Evolutionary conservation across 495 filamentous ascomycete genomes (phyloP).

Genomic region (Achaetomiella virescens): DNA sequence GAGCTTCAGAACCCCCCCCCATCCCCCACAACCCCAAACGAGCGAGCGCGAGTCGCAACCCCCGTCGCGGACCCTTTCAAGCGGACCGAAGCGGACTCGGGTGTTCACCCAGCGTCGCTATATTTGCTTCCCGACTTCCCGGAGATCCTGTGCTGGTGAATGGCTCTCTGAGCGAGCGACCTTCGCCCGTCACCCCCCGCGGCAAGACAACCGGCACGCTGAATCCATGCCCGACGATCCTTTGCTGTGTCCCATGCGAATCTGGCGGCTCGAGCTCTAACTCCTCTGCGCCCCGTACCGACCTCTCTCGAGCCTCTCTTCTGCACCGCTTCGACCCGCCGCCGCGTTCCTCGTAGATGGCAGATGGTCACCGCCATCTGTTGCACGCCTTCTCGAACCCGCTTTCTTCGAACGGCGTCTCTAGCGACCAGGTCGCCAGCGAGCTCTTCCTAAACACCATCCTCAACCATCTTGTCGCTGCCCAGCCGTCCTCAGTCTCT

Average conservation of each 20-base stretch:
- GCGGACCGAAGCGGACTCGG: neutral
- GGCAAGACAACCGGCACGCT: constrained; percentile 20
- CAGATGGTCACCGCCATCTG: constrained; percentile 74
- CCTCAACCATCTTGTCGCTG: constrained; percentile 24
- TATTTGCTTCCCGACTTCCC: neutral
- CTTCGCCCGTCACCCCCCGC: constrained; percentile 7
- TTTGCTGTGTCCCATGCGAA: constrained; percentile 28
- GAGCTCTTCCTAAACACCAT: constrained; percentile 27
- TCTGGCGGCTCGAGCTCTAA: constrained; percentile 17
- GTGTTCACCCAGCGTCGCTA: neutral
- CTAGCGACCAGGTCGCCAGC: constrained; percentile 24
- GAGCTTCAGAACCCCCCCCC: too few relatives aligned
- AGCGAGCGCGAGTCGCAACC: too few relatives aligned
- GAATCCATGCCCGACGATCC: constrained; percentile 32
- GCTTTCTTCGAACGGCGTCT: constrained; percentile 22
- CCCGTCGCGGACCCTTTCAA: too few relatives aligned
- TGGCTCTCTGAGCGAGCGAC: constrained; percentile 24
- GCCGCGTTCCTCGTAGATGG: constrained; percentile 52
- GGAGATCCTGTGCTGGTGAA: constrained; percentile 21
- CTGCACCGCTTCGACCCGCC: constrained; percentile 3
- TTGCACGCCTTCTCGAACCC: constrained; percentile 48
- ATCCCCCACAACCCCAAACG: constrained; percentile 1
- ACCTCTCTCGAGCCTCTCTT: constrained; percentile 2
- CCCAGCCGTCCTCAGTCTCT: constrained; percentile 44
- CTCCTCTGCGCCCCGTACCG: constrained; percentile 11